Conservation (phyloP, 768 basidiomycete species). For the Lentinula edodes region DNA sequence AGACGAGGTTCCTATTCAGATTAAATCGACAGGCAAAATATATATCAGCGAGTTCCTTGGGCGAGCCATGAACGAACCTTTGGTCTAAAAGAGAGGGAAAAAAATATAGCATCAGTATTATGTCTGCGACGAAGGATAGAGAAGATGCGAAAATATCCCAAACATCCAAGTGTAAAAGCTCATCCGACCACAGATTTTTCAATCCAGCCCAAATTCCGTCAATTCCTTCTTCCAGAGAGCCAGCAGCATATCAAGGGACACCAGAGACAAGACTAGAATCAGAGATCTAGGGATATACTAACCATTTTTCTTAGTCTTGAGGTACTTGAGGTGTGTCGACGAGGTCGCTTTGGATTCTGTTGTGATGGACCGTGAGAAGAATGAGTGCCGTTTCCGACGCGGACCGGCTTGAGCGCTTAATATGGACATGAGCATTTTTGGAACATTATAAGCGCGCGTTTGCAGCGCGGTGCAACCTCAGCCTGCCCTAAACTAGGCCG, state of each 20-base stretch:
- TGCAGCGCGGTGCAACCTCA: no score
- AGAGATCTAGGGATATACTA: slow-evolving; percentile 24
- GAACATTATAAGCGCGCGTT: no score
- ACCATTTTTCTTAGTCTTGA: slow-evolving; percentile 42
- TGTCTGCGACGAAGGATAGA: background rate
- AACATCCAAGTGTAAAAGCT: background rate
- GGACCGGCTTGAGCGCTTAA: no score
- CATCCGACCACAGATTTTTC: slow-evolving; percentile 20
- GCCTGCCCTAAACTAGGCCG: background rate
- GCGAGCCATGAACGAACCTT: slow-evolving; percentile 52
- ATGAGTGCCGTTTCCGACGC: background rate
- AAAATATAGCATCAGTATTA: background rate
- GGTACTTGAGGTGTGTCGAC: slow-evolving; percentile 6
- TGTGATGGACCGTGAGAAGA: background rate
- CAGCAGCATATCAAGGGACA: background rate
- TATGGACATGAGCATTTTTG: no score
- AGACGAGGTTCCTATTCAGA: slow-evolving; percentile 81
- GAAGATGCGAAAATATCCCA: background rate
- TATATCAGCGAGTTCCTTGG: background rate
- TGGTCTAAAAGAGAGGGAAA: slow-evolving; percentile 50
- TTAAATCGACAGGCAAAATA: background rate
- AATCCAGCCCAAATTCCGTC: slow-evolving; percentile 6
- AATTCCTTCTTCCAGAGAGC: background rate
- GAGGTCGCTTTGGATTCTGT: background rate
- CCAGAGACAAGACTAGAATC: background rate